A percentile compares a stretch with the other conserved stretches of the same genome.
Conservation (phyloP, 148 eudicot species). For the Silene uniflora region DNA sequence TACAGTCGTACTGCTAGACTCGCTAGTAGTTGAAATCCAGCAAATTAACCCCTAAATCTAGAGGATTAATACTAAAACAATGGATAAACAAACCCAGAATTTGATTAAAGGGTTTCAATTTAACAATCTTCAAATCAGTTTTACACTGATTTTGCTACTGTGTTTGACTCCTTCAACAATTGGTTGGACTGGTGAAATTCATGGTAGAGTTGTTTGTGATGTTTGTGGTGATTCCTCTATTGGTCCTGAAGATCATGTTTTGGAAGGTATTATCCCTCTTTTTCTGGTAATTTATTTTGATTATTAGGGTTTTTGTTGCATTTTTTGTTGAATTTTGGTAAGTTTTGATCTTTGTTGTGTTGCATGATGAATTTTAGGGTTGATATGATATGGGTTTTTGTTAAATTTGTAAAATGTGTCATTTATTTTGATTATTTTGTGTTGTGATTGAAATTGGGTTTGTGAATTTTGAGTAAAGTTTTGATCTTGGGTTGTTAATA, state of each 20-base stretch:
- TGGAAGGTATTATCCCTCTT: constrained; percentile 41
- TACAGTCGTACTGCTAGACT: too few species aligned
- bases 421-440: background rate
- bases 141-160: background rate
- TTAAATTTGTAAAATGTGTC: background rate
- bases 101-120: background rate
- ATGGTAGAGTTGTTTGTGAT: constrained; percentile 90
- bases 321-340: background rate
- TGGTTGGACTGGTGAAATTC: constrained; percentile 92
- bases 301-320: background rate
- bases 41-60: too few species aligned
- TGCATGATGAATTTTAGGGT: background rate
- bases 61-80: background rate
- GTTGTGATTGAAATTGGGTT: background rate
- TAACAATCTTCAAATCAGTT: background rate
- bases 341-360: constrained; percentile 3
- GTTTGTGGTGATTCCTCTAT: constrained; percentile 88
- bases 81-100: constrained; percentile 21
- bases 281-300: background rate
- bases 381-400: constrained; percentile 18
- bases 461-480: background rate
- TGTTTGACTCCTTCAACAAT: constrained; percentile 11
- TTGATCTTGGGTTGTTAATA: background rate
- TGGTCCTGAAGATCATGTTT: constrained; percentile 91
- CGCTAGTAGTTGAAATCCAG: too few species aligned